Percentiles rank a stretch among this genome's conserved stretches.
Evolutionary conservation across 1,139 yeast species (phyloP).

Genomic region (Sugiyamaella neomexicana): DNA sequence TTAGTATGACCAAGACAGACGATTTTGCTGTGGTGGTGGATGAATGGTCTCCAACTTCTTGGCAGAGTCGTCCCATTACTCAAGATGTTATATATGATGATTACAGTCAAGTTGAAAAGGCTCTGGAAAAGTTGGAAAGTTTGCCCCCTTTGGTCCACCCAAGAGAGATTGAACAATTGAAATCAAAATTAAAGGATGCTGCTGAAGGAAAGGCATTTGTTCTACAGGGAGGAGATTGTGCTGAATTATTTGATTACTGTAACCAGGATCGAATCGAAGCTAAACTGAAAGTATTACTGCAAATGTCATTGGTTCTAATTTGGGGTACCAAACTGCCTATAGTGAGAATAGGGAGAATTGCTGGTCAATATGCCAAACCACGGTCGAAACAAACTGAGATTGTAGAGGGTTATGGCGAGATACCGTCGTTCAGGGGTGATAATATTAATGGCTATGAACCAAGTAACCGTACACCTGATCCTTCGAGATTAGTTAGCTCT

Average conservation of each 20-base stretch:
- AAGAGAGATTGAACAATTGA: constrained; percentile 41
- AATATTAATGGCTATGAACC: constrained; percentile 47
- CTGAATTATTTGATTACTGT: constrained; percentile 48
- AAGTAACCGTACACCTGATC: constrained; percentile 44
- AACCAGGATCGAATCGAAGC: constrained; percentile 45
- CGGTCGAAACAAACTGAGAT: constrained; percentile 46
- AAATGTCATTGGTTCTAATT: constrained; percentile 46
- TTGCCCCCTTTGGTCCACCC: constrained; percentile 48
- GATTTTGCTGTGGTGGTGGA: constrained; percentile 3
- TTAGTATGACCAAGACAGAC: constrained; percentile 10
- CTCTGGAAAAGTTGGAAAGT: constrained; percentile 45
- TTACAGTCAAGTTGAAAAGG: constrained; percentile 40
- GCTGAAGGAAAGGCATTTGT: constrained; percentile 47
- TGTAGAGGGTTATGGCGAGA: constrained; percentile 43
- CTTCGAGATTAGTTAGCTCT: constrained; percentile 44
- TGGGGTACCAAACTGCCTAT: constrained; percentile 46
- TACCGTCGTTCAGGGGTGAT: constrained; percentile 47
- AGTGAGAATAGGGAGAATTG: constrained; percentile 47
- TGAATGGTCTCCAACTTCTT: constrained; percentile 45
- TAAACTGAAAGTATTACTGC: constrained; percentile 45
- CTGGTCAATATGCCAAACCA: constrained; percentile 50
- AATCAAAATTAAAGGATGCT: constrained; percentile 42
- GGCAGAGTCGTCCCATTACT: constrained; percentile 47
- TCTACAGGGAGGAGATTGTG: constrained; percentile 51
- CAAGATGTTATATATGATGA: constrained; percentile 48